Evolutionary conservation across 1,139 yeast species (phyloP).

Genomic region (Diutina sp.): DNA sequence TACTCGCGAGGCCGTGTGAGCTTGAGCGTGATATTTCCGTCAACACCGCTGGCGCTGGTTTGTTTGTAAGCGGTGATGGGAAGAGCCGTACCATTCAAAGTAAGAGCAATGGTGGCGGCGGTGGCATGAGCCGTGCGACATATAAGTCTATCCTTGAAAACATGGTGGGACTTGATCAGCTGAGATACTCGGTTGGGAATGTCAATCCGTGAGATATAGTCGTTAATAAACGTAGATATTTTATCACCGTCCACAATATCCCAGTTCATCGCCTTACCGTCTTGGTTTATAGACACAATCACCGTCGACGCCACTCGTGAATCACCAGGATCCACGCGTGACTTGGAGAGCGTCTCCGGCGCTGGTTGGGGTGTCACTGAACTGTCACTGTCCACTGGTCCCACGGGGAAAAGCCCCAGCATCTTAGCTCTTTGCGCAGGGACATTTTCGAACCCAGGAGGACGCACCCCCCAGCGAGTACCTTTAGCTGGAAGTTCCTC

Average conservation of each 20-base stretch:
- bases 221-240: constrained; percentile 29
- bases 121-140: constrained; percentile 38
- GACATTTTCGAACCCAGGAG: constrained; percentile 65
- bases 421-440: constrained; percentile 73
- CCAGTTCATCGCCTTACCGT: constrained; percentile 25
- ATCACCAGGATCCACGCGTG: constrained; percentile 37
- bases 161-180: constrained; percentile 21
- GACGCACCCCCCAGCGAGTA: constrained; percentile 64
- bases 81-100: constrained; percentile 28
- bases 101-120: constrained; percentile 47
- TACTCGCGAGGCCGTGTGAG: constrained; percentile 54
- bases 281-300: constrained; percentile 14
- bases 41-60: not conserved
- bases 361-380: constrained; percentile 38
- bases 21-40: constrained; percentile 11
- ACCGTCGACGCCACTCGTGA: constrained; percentile 40
- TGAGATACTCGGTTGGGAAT: constrained; percentile 14
- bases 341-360: constrained; percentile 7
- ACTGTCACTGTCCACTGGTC: not conserved
- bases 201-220: constrained; percentile 25
- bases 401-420: constrained; percentile 58
- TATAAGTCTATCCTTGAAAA: constrained; percentile 21
- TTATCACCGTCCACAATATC: constrained; percentile 25
- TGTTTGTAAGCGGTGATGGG: constrained; percentile 5
- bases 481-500: constrained; percentile 5